Evolutionary conservation across 495 filamentous ascomycete genomes (phyloP).

Genomic region (Trichoderma asperelloides): DNA sequence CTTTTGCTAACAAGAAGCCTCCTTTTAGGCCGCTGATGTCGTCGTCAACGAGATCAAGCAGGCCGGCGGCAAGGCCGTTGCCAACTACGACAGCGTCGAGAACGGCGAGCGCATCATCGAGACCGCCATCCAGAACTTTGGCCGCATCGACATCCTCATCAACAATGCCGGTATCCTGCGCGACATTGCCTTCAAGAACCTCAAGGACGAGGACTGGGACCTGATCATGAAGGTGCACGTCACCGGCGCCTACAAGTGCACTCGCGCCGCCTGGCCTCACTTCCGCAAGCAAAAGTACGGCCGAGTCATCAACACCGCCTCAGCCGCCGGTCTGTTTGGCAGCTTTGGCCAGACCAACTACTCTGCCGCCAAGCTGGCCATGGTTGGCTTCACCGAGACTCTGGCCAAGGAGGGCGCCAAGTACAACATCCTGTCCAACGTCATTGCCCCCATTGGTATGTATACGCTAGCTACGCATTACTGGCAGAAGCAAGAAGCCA

Average conservation of each 20-base stretch:
- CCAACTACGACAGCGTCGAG: constrained; percentile 97
- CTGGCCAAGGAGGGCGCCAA: constrained; percentile 95
- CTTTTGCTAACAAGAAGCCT: too few relatives aligned
- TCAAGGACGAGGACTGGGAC: constrained; percentile 97
- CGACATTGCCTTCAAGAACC: constrained; percentile 97
- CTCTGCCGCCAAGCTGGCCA: constrained; percentile 89
- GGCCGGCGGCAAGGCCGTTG: constrained; percentile 90
- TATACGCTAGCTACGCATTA: too few relatives aligned
- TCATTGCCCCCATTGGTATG: constrained; percentile 74
- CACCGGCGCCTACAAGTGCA: constrained; percentile 93
- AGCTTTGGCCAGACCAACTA: constrained; percentile 97
- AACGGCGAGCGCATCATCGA: constrained; percentile 93
- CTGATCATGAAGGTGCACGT: constrained; percentile 89
- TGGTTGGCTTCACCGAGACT: constrained; percentile 97
- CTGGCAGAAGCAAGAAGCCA: too few relatives aligned
- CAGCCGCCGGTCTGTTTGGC: constrained; percentile 90
- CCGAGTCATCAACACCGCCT: constrained; percentile 90
- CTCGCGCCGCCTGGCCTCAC: constrained; percentile 92
- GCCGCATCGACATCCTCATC: constrained; percentile 87
- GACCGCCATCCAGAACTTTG: constrained; percentile 86
- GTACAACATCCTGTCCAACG: constrained; percentile 96
- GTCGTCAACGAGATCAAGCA: constrained; percentile 92
- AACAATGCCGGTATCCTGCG: constrained; percentile 98
- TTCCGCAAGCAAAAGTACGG: constrained; percentile 99
- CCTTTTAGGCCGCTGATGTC: constrained; percentile 73